Evolutionary conservation across 805 yeast species (phyloP), one percentile per base, ranked within the genome.

Genomic region (Phaffomyces thermotolerans): DNA sequence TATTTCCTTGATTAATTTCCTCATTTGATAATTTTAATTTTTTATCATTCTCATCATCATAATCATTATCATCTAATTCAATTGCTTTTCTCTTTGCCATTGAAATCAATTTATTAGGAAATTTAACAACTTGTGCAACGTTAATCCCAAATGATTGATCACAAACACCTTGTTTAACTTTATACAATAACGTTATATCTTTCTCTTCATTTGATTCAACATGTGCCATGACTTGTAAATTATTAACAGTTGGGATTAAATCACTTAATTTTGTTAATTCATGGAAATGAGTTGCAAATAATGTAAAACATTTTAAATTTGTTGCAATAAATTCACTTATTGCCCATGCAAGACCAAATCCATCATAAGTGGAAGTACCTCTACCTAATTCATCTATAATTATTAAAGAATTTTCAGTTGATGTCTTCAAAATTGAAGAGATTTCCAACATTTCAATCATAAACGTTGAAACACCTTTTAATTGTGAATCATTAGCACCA

Each of bases 401-500:
- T 40, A 93, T 79, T 45, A 93, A 71, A 7, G 96, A 88, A 48
- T 84, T 81, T 27, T 69, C 63, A 0, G 93, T 81, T 2, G 95
- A 90, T 8, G 85, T 77, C 47, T 84, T 79, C 45, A 93, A 69
- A 51, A 93, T 91, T 2, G 91, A 78, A 0, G 96, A 82, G 41
- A 96, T 87, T 57, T 93, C 99, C 41, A 88, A 70, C 97, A 93
- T 89, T 63, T 93, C 99, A 24, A 95, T 86, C 86, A 86, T 85
- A 56, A 93, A 93, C 0, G 99, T 93, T 1, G 98, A 90, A 25
- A 93, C 87, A 23, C 99, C 99, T 63, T 91, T 90, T 58, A 93
- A 71, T 64, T 93, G 99, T 0, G 97, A 91, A 62, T 93, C 99
- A 12, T 97, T 95, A 3, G 99, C 98, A 10, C 99, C 99, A n/a